These are phyloP conservation scores for Lotus japonicus DNA, from an alignment of 306 rosid species.

Conservation along the genomic window DNA sequence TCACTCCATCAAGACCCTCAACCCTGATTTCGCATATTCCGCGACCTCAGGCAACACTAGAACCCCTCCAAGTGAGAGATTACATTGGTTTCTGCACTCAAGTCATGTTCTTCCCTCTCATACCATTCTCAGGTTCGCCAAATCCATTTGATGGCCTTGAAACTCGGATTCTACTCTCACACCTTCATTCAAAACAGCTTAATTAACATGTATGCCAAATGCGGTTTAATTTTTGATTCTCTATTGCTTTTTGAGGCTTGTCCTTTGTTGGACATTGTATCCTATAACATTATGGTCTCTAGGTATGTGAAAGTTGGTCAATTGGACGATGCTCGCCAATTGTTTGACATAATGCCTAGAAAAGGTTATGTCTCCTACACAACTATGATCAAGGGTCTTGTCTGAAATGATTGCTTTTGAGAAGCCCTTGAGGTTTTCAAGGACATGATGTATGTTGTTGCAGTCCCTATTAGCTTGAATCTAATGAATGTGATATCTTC, in stretches of 20 bases:
- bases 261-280: constrained; percentile 48
- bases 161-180: constrained; percentile 58
- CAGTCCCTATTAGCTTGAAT: constrained; percentile 60
- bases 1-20: constrained; percentile 30
- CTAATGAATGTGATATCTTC: constrained; percentile 58
- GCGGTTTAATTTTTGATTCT: constrained; percentile 46
- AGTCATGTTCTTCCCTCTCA: constrained; percentile 52
- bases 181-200: constrained; percentile 59
- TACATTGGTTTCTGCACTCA: constrained; percentile 58
- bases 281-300: constrained; percentile 72
- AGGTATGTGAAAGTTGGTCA: constrained; percentile 59
- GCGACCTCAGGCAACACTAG: constrained; percentile 26
- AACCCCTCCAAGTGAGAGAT: constrained; percentile 38
- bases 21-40: constrained; percentile 38
- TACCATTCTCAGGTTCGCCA: constrained; percentile 54
- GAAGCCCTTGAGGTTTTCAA: constrained; percentile 61
- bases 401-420: no score
- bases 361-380: no score
- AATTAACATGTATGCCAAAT: constrained; percentile 70
- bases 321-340: constrained; percentile 43
- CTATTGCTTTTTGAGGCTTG: constrained; percentile 38
- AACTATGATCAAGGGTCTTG: no score
- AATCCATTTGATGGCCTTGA: constrained; percentile 51
- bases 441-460: constrained; percentile 54
- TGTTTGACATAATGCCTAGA: no score